These are phyloP conservation scores for Coprinellus micaceus DNA, from an alignment of 768 basidiomycete species.

Conservation along the genomic window DNA sequence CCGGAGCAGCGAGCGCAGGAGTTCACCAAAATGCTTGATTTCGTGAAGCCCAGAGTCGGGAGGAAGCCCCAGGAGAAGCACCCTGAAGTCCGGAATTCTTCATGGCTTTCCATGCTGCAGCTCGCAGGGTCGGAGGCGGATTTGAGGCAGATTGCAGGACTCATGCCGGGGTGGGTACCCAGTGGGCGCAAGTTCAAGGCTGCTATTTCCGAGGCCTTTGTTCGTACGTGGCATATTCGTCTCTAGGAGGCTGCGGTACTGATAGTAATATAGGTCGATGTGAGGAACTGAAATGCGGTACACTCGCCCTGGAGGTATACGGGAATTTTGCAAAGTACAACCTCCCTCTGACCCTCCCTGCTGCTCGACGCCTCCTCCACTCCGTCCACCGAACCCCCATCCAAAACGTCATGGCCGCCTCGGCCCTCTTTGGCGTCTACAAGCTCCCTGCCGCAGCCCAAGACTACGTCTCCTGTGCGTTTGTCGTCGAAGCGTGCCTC, in stretches of 20 bases:
- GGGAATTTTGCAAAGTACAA: conserved; percentile 61
- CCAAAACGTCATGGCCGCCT: conserved; percentile 43
- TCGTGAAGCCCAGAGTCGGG: conserved; percentile 37
- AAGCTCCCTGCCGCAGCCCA: conserved; percentile 47
- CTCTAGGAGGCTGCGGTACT: neutral
- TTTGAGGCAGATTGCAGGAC: conserved; percentile 40
- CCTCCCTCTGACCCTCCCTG: conserved; percentile 45
- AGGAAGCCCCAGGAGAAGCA: conserved; percentile 30
- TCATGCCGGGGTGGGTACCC: conserved; percentile 51
- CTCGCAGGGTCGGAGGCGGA: conserved; percentile 49
- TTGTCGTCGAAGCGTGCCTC: conserved; percentile 55
- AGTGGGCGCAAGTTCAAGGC: conserved; percentile 35
- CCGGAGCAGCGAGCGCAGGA: conserved; percentile 26
- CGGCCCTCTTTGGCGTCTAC: conserved; percentile 54
- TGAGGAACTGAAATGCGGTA: conserved; percentile 50
- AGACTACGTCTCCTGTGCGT: conserved; percentile 56
- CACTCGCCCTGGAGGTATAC: conserved; percentile 58
- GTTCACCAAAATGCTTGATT: conserved; percentile 33
- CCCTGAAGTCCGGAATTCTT: conserved; percentile 38
- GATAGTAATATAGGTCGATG: conserved; percentile 49
- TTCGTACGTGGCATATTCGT: conserved; percentile 40
- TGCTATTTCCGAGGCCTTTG: conserved; percentile 44
- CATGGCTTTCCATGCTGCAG: conserved; percentile 50
- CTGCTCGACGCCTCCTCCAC: conserved; percentile 56
- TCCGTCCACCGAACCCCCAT: conserved; percentile 49